Evolutionary conservation across 495 filamentous ascomycete genomes (phyloP), one percentile per base, ranked within the genome.

Genomic region (Talaromyces wortmannii): DNA sequence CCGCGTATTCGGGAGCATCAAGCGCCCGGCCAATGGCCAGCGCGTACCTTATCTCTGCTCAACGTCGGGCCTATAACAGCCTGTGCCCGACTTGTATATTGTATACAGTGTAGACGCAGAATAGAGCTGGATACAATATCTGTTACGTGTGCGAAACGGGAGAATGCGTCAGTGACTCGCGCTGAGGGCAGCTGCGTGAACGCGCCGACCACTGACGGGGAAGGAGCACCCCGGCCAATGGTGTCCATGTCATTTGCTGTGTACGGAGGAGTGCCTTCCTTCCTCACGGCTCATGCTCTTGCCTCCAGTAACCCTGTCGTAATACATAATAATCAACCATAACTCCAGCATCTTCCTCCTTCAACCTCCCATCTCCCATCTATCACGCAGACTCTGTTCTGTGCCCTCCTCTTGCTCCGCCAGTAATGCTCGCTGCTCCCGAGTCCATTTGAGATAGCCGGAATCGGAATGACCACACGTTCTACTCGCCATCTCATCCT

Each of bases 401-500:
- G 4, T 2, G 4, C 1, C 23, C 23, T n/a, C 23, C 23, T 4
- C 23, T 23, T 23, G 4, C 23, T 23, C 23, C 4, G 23, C 4
- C 23, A 4, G 23, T 23, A 23, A 23, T 23, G 23, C 23, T 23
- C 23, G 23, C 23, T 23, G 23, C 23, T 2, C 23, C 23, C 23
- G 23, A 23, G 23, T 23, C 23, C 23, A 23, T 23, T 4, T 23
- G 23, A 23, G 23, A 23, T 23, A 23, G 36, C 32, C 55, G 61
- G 60, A 56, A 56, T 53, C 30, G 31, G 62, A 64, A 69, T 69
- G 67, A 69, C 67, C 55, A 63, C 65, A 58, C 57, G 59, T 54
- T 62, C 65, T 7, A 67, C 60, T 57, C 59, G 59, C 7, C 60
- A 69, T 60, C 63, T 69, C 44, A 61, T 69, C 55, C 51, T 69